Evolutionary conservation across 106 monocot species (phyloP), one percentile per base, ranked within the genome.

Genomic region (Allium cepa): DNA sequence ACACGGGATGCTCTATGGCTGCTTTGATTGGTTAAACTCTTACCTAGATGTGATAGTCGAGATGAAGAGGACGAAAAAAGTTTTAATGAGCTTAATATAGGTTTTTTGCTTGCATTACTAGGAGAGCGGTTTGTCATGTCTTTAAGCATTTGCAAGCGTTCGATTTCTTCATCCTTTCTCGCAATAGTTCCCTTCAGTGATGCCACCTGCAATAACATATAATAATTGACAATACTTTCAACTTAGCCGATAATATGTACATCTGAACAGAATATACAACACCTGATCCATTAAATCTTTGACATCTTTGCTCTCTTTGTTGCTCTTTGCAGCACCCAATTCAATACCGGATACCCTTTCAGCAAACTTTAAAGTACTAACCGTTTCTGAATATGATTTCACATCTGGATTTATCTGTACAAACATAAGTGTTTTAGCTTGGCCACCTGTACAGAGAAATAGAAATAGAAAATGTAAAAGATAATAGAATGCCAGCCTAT

Each of bases 121-220:
- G 71, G 58, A 73, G 73, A 74, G 18, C 69, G 80, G 58, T 69
- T 49, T 74, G 69, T 84, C 15, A 72, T 59, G 66, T 84, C 88
- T 74, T 90, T 93, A 12, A 87, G 50, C 18, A 73, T 50, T 53
- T 79, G 82, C 48, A 99, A 67, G 27, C 75, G 87, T 77, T 85
- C 87, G 60, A 99, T 87, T 66, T 99, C 90, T 10, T 87, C 87
- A 76, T 93, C 90, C 72, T 93, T 99, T 62, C 77, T 82, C 62
- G 87, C 69, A 71, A 99, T 74, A 57, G 73, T 85, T 58, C 83
- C 90, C 77, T 87, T 99, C 14, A 99, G 83, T 49, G 80, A 85
- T 63, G 79, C 80, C 57, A 67, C 52, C 67, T 67, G 26, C 26
- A 67, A 47, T 67, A 8, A 14, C 17, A 65, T 65, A 50, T 3